Base-by-base conservation (phyloP, 169 alveolate species). In the Neospora caninum region DNA sequence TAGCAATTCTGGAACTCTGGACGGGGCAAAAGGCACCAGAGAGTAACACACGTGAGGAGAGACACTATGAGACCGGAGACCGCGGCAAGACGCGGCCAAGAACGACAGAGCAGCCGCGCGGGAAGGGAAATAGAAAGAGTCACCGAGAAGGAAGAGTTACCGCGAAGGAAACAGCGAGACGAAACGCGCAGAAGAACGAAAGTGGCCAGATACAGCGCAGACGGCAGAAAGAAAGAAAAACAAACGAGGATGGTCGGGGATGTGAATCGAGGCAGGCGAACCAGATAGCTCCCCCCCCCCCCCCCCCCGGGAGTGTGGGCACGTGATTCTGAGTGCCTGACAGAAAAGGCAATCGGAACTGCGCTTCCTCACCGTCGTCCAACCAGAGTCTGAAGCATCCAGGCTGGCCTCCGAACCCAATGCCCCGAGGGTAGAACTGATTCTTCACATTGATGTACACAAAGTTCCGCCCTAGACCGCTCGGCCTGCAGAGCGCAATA, bases 371-470 rank as follows among this genome's bases (percentile, higher is more conserved):
- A 94, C 96, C 96, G 22, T 94, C 94, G 53, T 91, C 94, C 41
- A 94, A 36, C 96, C 96, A 94, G 69, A 94, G 88, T 18, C 96
- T 91, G 88, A 94, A 94, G 27, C 91, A 92, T 13, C 93, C 96
- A 42, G 93, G 80, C 88, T 94, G 96, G 67, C 96, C 96, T n/a
- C 96, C 96, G 41, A 94, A 94, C 6, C 96, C 96, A 43, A 94
- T 36, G 45, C 96, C 96, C 64, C 54, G 80, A 42, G 96, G 96
- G 43, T 89, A 83, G 80, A 94, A 94, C 42, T 94, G 69, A 83
- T 87, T 88, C 38, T 94, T 94, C 54, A 91, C 78, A 88, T 94
- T 94, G 36, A 94, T 38, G 36, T 94, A 94, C 36, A 94, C 91
- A 29, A 80, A 91, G 91, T 91, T 94, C 83, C 93, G 73, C n/a